Conservation (phyloP, 352 stramenopile species). For the Globisporangium parvum region DNA sequence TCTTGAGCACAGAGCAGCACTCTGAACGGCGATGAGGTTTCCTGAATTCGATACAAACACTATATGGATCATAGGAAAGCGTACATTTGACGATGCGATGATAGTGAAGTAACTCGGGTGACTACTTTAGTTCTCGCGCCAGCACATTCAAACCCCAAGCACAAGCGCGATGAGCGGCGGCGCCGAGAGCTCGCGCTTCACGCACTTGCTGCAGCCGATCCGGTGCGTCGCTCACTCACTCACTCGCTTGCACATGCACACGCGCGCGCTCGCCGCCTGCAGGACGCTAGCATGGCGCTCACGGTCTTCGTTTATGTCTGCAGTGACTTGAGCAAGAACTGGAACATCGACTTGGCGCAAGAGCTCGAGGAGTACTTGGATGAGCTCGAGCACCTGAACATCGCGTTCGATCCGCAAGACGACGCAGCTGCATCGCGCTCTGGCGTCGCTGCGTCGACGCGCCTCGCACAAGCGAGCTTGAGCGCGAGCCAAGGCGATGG, state of each 20-base stretch:
- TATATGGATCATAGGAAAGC: too few species aligned
- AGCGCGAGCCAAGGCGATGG: constrained; percentile 7
- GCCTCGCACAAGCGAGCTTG: constrained; percentile 6
- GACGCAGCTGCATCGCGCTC: neutral
- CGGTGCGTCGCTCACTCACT: constrained; percentile 30
- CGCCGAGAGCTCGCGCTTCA: constrained; percentile 38
- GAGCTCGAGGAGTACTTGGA: constrained; percentile 90
- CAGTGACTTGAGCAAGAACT: constrained; percentile 89
- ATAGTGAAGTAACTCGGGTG: too few species aligned
- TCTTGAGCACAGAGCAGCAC: too few species aligned
- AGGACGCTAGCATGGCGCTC: neutral
- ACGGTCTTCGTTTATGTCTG: neutral
- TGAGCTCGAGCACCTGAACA: constrained; percentile 69
- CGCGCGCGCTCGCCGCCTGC: neutral
- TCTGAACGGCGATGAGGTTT: too few species aligned
- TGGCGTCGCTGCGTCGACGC: neutral
- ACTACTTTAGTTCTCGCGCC: too few species aligned
- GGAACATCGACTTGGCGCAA: constrained; percentile 87
- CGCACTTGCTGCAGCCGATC: constrained; percentile 85
- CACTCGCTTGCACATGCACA: neutral
- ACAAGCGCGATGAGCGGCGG: neutral
- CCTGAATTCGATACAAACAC: too few species aligned
- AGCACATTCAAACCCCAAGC: too few species aligned
- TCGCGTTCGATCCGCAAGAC: constrained; percentile 55
- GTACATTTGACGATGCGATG: too few species aligned